These are phyloP conservation scores for Ramicandelaber brevisporus DNA, from an alignment of 192 early-diverging fungal genomes.

Conservation along the genomic window DNA sequence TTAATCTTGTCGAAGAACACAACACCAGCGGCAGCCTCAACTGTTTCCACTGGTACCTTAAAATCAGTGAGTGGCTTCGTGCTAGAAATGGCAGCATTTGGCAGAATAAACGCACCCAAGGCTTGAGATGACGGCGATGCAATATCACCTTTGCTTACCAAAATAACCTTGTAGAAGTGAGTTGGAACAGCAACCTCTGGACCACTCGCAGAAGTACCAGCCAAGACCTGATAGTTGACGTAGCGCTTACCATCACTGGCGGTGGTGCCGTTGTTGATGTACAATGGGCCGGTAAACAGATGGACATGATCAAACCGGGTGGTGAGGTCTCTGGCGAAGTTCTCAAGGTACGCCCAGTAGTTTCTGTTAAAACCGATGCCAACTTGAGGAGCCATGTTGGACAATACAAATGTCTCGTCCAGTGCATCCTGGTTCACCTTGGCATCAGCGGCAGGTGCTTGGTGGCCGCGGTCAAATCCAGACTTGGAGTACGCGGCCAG, in stretches of 20 bases:
- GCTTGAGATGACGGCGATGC: too few species aligned
- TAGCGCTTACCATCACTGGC: slow-evolving; percentile 35
- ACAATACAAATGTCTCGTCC: slow-evolving; percentile 64
- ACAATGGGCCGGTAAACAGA: slow-evolving; percentile 70
- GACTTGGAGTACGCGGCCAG: slow-evolving; percentile 58
- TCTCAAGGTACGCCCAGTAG: slow-evolving; percentile 78
- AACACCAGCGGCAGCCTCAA: slow-evolving; percentile 40
- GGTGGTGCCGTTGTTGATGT: slow-evolving; percentile 42
- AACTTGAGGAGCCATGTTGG: slow-evolving; percentile 61
- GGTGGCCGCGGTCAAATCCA: slow-evolving; percentile 78
- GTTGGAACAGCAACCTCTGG: slow-evolving; percentile 78
- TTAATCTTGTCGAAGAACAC: slow-evolving; percentile 39
- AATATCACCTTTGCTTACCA: too few species aligned
- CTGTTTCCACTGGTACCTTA: slow-evolving; percentile 42
- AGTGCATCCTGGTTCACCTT: slow-evolving; percentile 40
- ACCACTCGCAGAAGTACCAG: slow-evolving; percentile 24
- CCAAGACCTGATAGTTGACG: slow-evolving; percentile 72
- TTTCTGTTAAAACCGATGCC: slow-evolving; percentile 76
- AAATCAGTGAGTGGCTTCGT: slow-evolving; percentile 34
- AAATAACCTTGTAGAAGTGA: slow-evolving; percentile 80
- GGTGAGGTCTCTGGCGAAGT: slow-evolving; percentile 45
- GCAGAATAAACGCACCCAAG: slow-evolving; percentile 54
- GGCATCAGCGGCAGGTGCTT: slow-evolving; percentile 76
- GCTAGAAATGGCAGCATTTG: slow-evolving; percentile 47
- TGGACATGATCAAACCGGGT: slow-evolving; percentile 56